Evolutionary conservation across 2,329 filamentous ascomycete genomes (phyloP).

Genomic region (Albophoma yamanashiensis): DNA sequence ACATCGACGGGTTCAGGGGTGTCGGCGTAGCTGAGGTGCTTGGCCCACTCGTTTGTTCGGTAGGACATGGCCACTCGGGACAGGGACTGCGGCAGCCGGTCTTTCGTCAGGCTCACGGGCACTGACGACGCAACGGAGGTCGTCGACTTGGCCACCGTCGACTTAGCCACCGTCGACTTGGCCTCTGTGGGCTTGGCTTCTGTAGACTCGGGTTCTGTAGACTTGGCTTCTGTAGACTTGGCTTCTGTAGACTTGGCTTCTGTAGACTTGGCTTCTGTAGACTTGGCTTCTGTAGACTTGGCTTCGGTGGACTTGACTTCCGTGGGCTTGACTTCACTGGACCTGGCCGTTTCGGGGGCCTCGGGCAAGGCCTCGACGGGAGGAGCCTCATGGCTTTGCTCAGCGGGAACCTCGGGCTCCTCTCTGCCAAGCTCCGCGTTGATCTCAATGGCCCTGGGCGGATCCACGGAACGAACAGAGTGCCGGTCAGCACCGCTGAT

Average conservation of each 20-base stretch:
- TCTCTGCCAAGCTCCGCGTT: conserved; percentile 23
- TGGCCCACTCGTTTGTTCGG: conserved; percentile 93
- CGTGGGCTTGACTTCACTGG: conserved; percentile 12
- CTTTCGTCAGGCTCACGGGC: conserved; percentile 41
- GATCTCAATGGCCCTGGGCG: conserved; percentile 24
- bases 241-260: conserved; percentile 2
- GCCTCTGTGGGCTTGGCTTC: conserved; percentile 10
- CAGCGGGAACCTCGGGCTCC: neutral
- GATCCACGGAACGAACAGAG: conserved; percentile 12
- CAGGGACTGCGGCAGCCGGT: conserved; percentile 56
- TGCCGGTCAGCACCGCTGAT: conserved; percentile 26
- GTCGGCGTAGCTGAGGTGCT: conserved; percentile 73
- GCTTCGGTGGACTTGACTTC: no score
- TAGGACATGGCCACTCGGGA: conserved; percentile 74
- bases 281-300: conserved; percentile 17
- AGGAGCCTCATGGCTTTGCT: conserved; percentile 1
- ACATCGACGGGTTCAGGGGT: conserved; percentile 55
- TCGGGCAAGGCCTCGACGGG: conserved; percentile 6
- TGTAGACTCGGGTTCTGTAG: no score
- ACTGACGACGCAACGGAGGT: conserved; percentile 34
- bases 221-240: conserved; percentile 19
- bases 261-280: conserved; percentile 6
- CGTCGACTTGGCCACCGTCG: conserved; percentile 22
- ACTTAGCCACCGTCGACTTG: no score
- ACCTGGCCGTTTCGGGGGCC: conserved; percentile 25